Evolutionary conservation across 73 alveolate species (phyloP), one percentile per base, ranked within the genome.

Genomic region (Paraurostyla sp.): DNA sequence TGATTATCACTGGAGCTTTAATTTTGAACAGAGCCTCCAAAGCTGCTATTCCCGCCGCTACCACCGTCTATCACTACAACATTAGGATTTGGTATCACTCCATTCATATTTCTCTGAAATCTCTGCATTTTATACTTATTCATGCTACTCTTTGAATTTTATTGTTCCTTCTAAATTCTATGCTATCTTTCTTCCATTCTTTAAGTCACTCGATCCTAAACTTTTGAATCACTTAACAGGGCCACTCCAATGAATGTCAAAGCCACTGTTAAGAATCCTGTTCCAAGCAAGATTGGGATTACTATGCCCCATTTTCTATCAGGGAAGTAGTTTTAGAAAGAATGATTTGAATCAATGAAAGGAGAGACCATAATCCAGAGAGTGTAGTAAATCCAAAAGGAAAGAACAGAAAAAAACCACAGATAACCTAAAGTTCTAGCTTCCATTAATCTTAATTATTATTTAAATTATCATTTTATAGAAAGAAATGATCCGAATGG

Each of bases 381-480:
- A 6, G 85, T 69, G 62, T 69, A 69, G 36, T 69, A 69, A 43
- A 69, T 27, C 85, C 85, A 69, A 38, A 69, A 69, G 71, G 40
- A 15, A 9, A 69, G 27, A n/a, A 69, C 49, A 27, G 62, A 42
- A 13, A 42, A 25, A 13, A 69, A 42, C 71, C 85, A 33, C 9
- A 69, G 16, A 7, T 4, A 11, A 4, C 80, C 80, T 32, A 25
- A 6, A 3, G 30, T 9, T 62, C 23, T 62, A 7, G 80, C 51
- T 62, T 62, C 80, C 51, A 62, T 36, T 36, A 46, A 46, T 18
- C 18, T 46, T 46, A 46, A 46, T 46, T 15, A 15, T 46, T 46
- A 15, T 13, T 46, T 46, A 13, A 46, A 15, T 46, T 46, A 46
- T 15, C 57, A 46, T 46, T 46, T 46, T 46, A 46, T 13, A 46